Base-by-base conservation (phyloP, 345 rosid species). In the Viola odorata region DNA sequence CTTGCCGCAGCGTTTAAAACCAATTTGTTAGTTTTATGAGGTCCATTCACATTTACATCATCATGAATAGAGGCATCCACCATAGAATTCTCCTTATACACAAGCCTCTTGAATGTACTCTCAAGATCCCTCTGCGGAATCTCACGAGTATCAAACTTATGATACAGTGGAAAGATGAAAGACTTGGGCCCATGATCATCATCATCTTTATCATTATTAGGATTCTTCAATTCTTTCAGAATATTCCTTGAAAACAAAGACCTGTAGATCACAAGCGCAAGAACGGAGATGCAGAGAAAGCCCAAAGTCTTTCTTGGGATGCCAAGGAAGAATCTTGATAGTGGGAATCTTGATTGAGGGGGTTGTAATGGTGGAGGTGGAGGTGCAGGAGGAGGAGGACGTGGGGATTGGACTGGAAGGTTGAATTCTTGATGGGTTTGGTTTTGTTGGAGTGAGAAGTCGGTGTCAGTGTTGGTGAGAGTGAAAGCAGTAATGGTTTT, bases 401-500 rank as follows among this genome's bases (percentile, higher is more conserved):
- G 32, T 23, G 70, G 68, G 48, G 75, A 37, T 49, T 45, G 73
- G 37, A 57, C 7, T 55, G 80, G 83, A 45, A 41, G 55, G 49
- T 39, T 56, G n/a, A 41, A 12, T 37, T 62, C 60, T 39, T 41
- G 67, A 38, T 61, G 53, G 58, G 52, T 44, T 60, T 61, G 62
- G 58, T 5, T 53, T 32, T 17, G 74, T 53, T 11, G 59, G 39
- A 57, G 78, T 13, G 78, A 62, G 37, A 64, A 59, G n/a, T 67
- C 9, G 39, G 48, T 14, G 61, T 65, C 62, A 65, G 69, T 80
- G 55, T 51, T 56, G 39, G 89, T 72, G 66, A 92, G 72, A 38
- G 94, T 85, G 63, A 78, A 82, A 68, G 91, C 89, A 58, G 98
- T 80, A 72, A 92, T 87, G 45, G 96, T 92, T 80, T 92, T 92